Conservation (phyloP, 805 yeast species). For the Suhomyces vadensis region DNA sequence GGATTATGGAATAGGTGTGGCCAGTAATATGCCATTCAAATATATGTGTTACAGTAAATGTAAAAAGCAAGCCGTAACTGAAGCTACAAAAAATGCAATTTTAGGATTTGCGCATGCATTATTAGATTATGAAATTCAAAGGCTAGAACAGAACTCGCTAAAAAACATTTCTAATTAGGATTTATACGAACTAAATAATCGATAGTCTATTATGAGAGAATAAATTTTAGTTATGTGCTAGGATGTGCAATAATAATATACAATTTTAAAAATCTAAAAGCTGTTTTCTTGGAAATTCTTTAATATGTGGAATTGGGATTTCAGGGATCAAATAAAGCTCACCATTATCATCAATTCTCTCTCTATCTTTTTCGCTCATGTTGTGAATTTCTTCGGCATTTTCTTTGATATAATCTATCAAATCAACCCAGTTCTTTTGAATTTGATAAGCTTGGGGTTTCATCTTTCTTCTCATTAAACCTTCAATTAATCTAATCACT, state of each 20-base stretch:
- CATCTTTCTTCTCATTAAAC: conserved; percentile 68
- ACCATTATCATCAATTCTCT: conserved; percentile 87
- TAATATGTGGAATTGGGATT: conserved; percentile 68
- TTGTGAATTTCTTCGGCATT: conserved; percentile 74
- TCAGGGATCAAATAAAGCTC: conserved; percentile 75
- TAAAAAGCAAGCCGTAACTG: conserved; percentile 50
- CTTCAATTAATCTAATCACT: conserved; percentile 71
- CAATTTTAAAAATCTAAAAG: conserved; percentile 56
- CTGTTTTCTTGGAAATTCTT: conserved; percentile 58
- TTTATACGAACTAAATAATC: too few relatives aligned
- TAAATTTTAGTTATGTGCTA: too few relatives aligned
- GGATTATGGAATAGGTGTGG: conserved; percentile 42
- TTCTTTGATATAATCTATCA: conserved; percentile 55
- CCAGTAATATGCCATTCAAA: conserved; percentile 33
- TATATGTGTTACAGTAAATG: conserved; percentile 38
- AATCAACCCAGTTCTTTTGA: conserved; percentile 63
- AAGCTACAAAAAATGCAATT: conserved; percentile 46
- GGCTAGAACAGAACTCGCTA: not conserved
- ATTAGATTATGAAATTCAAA: conserved; percentile 24
- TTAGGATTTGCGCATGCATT: conserved; percentile 32
- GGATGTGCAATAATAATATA: too few relatives aligned
- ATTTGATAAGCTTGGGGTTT: conserved; percentile 80
- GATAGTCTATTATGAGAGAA: too few relatives aligned
- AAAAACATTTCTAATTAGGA: not conserved
- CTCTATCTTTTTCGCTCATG: conserved; percentile 82